Evolutionary conservation across 2,329 filamentous ascomycete species (phyloP), one percentile per base, ranked within the genome.

Genomic region (Xylaria sp.): DNA sequence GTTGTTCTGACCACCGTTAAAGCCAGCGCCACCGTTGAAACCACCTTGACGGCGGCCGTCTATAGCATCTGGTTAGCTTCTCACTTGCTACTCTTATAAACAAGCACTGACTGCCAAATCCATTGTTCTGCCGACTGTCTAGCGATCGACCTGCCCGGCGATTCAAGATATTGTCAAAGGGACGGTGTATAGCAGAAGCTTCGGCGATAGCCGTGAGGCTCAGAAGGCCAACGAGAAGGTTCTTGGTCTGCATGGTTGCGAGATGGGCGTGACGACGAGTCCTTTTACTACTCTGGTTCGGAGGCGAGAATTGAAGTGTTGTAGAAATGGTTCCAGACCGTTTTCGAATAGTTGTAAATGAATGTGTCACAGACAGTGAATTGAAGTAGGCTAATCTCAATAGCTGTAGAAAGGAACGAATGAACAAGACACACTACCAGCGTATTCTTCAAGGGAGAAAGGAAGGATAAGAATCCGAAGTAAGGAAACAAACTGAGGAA

Each of bases 281-380:
- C 58, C 52, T 69, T 70, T 64, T 64, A 72, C 59, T 72, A 57
- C 60, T 63, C 48, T 67, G 66, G 50, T 65, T 72, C 65, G 63
- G 60, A 72, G 73, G 63, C 57, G 62, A 73, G 72, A 72, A 72
- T 70, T 67, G 71, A 75, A 72, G 69, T 71, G 69, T 69, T 75
- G 72, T 73, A 74, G 75, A 80, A 78, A 77, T 80, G 83, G 84
- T 86, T 80, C 84, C 85, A 85, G 84, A 86, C 84, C 83, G 80
- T 76, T 76, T 76, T 74, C 74, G 76, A 79, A 77, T 75, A 76
- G 72, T 76, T 76, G 25, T 30, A 77, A 80, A 82, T 78, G 80
- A 83, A 80, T 78, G 81, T 70, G 77, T 83, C 78, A 80, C 80
- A 81, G 81, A 83, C 80, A 78, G 76, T 71, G 70, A 75, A 76